phyloP scores from a whole-genome alignment of 1,284 basidiomycete genomes.

The Tausonia pullulans region DNA sequence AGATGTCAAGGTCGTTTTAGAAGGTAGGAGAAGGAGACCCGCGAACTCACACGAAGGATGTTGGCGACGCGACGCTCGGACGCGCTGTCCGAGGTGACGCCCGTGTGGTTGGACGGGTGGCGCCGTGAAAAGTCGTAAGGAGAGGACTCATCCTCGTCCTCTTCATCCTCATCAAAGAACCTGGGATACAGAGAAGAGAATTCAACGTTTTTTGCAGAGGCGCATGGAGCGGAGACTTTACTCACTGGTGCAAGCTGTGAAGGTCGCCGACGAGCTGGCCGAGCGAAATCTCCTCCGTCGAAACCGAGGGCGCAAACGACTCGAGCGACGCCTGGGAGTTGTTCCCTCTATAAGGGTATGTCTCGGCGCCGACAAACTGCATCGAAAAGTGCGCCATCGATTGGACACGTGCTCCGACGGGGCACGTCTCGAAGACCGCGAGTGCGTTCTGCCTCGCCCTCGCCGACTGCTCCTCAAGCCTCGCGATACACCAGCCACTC shows the following conservation, averaged over 20 bases:
- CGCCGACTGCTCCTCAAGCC: constrained; percentile 48
- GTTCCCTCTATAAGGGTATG: not conserved
- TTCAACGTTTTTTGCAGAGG: not conserved
- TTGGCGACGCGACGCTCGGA: constrained; percentile 16
- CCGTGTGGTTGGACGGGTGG: constrained; percentile 15
- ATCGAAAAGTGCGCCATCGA: constrained; percentile 32
- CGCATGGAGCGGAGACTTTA: not conserved
- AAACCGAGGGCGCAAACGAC: constrained; percentile 34
- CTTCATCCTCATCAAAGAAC: constrained; percentile 24
- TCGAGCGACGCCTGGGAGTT: constrained; percentile 29
- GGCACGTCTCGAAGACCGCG: constrained; percentile 71
- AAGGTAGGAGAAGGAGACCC: no score
- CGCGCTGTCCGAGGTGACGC: not conserved
- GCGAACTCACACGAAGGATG: constrained; percentile 19
- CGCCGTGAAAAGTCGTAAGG: constrained; percentile 20
- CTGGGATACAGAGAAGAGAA: not conserved
- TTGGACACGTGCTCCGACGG: constrained; percentile 45
- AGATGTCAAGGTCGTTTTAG: no score
- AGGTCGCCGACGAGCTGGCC: constrained; percentile 75
- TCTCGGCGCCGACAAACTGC: constrained; percentile 9
- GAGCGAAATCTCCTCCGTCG: constrained; percentile 51
- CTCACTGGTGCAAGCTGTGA: constrained; percentile 64
- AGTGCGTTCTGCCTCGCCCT: constrained; percentile 63
- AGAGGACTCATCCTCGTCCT: constrained; percentile 20
- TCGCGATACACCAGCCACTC: constrained; percentile 75